Base-by-base conservation (phyloP, 306 rosid genomes). In the Purshia tridentata region DNA sequence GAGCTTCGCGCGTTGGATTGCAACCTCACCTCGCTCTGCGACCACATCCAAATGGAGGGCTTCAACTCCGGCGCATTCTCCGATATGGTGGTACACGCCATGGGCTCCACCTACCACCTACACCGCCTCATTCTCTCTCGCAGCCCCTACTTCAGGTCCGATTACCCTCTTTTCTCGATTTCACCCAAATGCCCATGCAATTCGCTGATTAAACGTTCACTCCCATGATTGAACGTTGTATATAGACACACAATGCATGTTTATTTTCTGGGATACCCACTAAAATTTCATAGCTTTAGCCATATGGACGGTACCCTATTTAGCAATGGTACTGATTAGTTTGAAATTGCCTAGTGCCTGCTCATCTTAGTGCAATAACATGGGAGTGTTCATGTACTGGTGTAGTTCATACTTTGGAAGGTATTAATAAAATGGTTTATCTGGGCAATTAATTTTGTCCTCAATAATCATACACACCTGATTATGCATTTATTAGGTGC, bases 71-170 rank as follows among this genome's bases (percentile, higher is more conserved):
- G 95, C 53, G 80, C 90, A 16, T 91, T 94, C 85, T 91, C 96
- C 70, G 99, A 94, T 54, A 81, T 94, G 74, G 75, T 94, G 39
- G 90, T 94, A 52, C 85, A 86, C 72, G 91, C 99, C 70, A 87
- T 88, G 95, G 92, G 90, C 65, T 88, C 97, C 72, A 80, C 97
- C 80, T 94, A 86, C 87, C 91, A 45, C 75, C 99, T 91, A 80
- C 99, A 94, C 75, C 99, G 97, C 69, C 90, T 94, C 55, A 86
- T 94, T 72, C 91, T 94, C 71, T 91, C 99, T 8, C 99, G 99
- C 72, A 94, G 99, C 82, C 91, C 98, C 13, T 94, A 94, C 85
- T 94, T 94, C 89, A 84, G 98, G 98, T 93, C 46, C 48, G 71
- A 29, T 35, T 39, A 6, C 3, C 42, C 64, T 59, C 22, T 37